Evolutionary conservation across 371 early-diverging fungal genomes (phyloP).

Genomic region (Rhizomucor pusillus): DNA sequence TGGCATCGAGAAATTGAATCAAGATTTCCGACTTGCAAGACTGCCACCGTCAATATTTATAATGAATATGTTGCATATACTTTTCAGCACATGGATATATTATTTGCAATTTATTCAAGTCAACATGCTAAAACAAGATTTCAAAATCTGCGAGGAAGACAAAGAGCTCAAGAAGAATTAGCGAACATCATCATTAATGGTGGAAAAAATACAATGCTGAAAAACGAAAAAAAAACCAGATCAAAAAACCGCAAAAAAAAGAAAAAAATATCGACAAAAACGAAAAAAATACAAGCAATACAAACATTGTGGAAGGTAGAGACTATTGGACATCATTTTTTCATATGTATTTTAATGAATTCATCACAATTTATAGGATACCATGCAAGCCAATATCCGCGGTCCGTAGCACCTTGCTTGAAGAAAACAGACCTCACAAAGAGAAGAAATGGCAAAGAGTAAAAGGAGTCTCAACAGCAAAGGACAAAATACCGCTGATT

Average conservation of each 20-base stretch:
- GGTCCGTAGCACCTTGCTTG: no score
- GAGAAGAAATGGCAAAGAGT: no score
- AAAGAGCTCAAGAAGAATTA: neutral
- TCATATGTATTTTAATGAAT: neutral
- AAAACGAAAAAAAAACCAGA: neutral
- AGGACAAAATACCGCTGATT: neutral
- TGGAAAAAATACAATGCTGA: neutral
- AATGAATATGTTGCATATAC: neutral
- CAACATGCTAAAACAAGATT: neutral
- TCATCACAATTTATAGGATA: neutral
- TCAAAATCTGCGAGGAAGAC: neutral
- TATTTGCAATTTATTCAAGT: neutral
- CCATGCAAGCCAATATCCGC: no score
- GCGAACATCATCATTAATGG: neutral
- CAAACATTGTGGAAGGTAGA: neutral
- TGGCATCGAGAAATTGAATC: neutral
- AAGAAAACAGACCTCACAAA: no score
- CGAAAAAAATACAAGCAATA: neutral
- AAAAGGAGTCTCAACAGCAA: no score
- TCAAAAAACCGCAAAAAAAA: neutral
- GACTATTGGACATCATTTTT: neutral
- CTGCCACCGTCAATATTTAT: neutral
- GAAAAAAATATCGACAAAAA: neutral
- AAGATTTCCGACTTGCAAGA: neutral
- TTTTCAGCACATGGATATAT: neutral